Conservation (phyloP, 441 rosid species). For the Erodium moschatum region DNA sequence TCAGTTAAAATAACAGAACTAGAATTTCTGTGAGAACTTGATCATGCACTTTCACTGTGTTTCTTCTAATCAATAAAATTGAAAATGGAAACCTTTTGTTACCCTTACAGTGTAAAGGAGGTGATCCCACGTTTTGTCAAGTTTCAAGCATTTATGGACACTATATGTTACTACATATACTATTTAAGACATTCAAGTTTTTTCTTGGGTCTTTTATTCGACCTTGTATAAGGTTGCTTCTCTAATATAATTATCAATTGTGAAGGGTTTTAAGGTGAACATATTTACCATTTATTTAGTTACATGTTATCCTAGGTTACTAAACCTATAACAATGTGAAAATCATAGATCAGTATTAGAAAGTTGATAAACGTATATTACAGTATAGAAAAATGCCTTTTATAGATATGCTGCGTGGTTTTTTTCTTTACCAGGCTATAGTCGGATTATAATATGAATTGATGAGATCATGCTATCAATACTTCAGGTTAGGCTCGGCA, state of each 20-base stretch:
- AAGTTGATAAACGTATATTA: too few relatives aligned
- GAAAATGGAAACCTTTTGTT: neutral
- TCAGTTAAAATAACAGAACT: neutral
- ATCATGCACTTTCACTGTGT: neutral
- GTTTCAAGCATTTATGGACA: neutral
- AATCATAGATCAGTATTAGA: too few relatives aligned
- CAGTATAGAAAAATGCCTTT: neutral
- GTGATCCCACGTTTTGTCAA: neutral
- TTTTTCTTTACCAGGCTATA: neutral
- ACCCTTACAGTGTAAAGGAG: neutral
- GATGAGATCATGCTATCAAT: neutral
- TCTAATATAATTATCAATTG: neutral
- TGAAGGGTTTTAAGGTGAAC: neutral
- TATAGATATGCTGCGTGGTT: neutral
- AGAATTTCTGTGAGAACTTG: neutral
- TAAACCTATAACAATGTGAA: neutral
- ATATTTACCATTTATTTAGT: neutral
- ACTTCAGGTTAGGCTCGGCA: conserved; percentile 51
- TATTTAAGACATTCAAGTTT: neutral
- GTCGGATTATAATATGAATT: neutral
- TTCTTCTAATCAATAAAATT: neutral
- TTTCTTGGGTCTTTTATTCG: neutral
- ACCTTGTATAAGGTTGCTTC: neutral
- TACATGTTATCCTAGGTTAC: neutral
- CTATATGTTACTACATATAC: neutral